Percentiles rank a stretch among this genome's conserved stretches.
phyloP scores from a whole-genome alignment of 2,329 filamentous ascomycete genomes.

The Aspergillus novoparasiticus region DNA sequence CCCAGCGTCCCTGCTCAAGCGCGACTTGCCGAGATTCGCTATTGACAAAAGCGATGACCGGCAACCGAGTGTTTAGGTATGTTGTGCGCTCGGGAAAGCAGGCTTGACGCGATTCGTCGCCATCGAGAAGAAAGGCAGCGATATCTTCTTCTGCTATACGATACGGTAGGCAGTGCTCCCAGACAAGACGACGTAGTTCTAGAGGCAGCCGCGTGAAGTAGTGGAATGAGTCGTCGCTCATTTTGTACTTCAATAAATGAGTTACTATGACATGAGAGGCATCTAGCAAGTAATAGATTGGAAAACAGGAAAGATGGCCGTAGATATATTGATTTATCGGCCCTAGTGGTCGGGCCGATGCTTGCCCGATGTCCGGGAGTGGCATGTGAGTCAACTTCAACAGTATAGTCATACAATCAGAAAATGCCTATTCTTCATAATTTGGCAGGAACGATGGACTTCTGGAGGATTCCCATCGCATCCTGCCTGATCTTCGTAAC shows the following conservation, averaged over 20 bases:
- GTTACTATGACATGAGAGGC: too few species aligned
- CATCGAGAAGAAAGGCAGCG: not conserved
- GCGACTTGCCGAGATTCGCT: not conserved
- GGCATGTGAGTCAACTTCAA: too few species aligned
- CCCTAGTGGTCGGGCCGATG: too few species aligned
- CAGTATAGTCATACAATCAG: too few species aligned
- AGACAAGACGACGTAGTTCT: not conserved
- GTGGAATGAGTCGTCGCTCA: not conserved
- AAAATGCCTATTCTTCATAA: not conserved
- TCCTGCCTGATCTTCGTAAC: not conserved
- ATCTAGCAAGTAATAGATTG: too few species aligned
- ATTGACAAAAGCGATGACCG: not conserved
- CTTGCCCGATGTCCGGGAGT: too few species aligned
- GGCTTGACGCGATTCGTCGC: not conserved
- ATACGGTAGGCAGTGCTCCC: not conserved
- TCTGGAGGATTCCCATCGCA: not conserved
- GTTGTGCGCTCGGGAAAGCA: not conserved
- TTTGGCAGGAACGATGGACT: not conserved
- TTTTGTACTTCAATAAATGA: too few species aligned
- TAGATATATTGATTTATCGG: too few species aligned
- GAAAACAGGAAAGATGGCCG: too few species aligned
- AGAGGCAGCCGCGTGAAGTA: not conserved
- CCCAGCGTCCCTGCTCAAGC: not conserved
- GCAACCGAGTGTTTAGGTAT: not conserved
- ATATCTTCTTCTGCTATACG: not conserved